Evolutionary conservation across 2,329 filamentous ascomycete genomes (phyloP), one percentile per base, ranked within the genome.

Genomic region (Fusarium domesticum): DNA sequence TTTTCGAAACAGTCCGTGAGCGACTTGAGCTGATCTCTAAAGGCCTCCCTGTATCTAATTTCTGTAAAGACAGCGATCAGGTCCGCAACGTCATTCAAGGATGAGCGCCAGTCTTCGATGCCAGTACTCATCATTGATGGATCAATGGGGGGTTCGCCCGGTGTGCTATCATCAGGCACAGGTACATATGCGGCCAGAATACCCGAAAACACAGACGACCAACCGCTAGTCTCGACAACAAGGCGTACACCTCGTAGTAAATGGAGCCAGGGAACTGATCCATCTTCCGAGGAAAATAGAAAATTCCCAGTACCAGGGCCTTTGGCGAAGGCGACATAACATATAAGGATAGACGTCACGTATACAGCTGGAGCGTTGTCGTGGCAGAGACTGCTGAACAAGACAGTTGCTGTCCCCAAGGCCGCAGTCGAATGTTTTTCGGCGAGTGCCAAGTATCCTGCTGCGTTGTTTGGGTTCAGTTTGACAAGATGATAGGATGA

Each of bases 301-400:
- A 57, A 37, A 18, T 54, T 39, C 2, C 56, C 48, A 4, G 45
- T 46, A 17, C 25, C 36, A 10, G 54, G 52, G 18, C 47, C 43
- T 39, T 48, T 40, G 2, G 50, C 52, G 12, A 60, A 53, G 0
- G 50, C 45, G 14, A 45, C 47, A 12, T 53, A 48, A 30, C 58
- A 59, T 8, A 58, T 50, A 6, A 61, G 47, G 4, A 51, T 45
- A 2, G 56, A 46, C 11, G 52, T 49, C 2, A 60, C 39, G 42
- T 60, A 61, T 5, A 62, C 42, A 1, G 48, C 47, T 12, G 57
- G 47, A 11, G 50, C 44, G 20, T 58, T 58, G 19, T 54, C 50
- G 4, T 16, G 35, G 36, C 36, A 46, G 10, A 63, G 31, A 1
- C 19, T 17, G 10, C 45, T 42, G 8, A 63, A 43, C n/a, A 59